Percentiles rank a stretch among this genome's conserved stretches.
Conservation (phyloP, 1,139 yeast species). For the Hanseniaspora gamundiae region DNA sequence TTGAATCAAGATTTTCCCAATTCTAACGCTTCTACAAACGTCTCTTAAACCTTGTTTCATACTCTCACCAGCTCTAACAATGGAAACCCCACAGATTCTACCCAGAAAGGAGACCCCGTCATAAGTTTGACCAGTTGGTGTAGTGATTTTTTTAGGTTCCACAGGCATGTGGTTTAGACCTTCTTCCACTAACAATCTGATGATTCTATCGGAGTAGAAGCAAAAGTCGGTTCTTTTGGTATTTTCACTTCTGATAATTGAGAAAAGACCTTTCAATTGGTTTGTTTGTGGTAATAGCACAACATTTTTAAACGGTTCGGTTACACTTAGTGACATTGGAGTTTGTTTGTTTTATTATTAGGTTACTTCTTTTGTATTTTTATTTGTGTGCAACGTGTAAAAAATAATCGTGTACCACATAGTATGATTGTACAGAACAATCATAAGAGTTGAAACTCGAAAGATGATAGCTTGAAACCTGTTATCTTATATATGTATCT, state of each 20-base stretch:
- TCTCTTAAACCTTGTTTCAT: conserved; percentile 98
- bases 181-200: conserved; percentile 83
- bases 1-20: conserved; percentile 91
- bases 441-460: too few relatives aligned
- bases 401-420: too few relatives aligned
- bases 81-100: conserved; percentile 93
- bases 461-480: too few relatives aligned
- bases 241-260: conserved; percentile 71
- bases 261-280: conserved; percentile 76
- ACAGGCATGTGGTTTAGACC: conserved; percentile 91
- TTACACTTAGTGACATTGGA: conserved; percentile 8
- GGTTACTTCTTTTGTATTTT: not conserved
- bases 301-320: conserved; percentile 39
- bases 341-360: not conserved
- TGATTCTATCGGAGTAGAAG: conserved; percentile 88
- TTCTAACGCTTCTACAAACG: conserved; percentile 91
- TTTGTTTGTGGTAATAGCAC: conserved; percentile 73
- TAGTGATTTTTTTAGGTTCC: conserved; percentile 47
- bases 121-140: conserved; percentile 65
- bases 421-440: too few relatives aligned
- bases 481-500: too few relatives aligned
- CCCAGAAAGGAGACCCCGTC: conserved; percentile 80
- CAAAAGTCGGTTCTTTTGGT: conserved; percentile 87
- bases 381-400: not conserved
- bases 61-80: conserved; percentile 94